Percentiles rank a stretch among this genome's conserved stretches.
Evolutionary conservation across 176 grass and related monocot species (phyloP).

Genomic region (Eragrostis nindensis): DNA sequence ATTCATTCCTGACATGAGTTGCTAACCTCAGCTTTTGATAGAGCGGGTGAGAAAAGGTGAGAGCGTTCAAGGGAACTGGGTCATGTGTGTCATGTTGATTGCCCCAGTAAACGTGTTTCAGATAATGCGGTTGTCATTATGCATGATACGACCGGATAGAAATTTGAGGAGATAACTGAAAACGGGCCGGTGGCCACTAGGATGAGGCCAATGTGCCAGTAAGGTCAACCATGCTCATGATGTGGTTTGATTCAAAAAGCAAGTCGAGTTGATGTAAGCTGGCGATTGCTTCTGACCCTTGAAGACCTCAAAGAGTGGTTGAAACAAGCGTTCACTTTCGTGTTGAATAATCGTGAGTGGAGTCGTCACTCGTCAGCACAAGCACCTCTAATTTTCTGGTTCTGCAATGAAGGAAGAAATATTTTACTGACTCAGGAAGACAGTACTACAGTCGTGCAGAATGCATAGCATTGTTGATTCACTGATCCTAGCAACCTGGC

Average conservation of each 20-base stretch:
- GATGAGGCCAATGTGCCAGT: conserved; percentile 6
- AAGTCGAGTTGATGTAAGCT: not conserved
- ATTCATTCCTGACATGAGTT: not conserved
- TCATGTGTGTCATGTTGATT: not conserved
- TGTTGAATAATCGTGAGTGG: not conserved
- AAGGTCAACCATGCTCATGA: conserved; percentile 38
- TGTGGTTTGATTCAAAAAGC: not conserved
- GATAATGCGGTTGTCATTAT: not conserved
- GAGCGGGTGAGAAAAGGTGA: not conserved
- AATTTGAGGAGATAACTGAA: conserved; percentile 13
- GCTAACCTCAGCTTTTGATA: not conserved
- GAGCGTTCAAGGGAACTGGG: not conserved
- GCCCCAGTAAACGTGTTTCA: not conserved
- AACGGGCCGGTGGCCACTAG: conserved; percentile 20
- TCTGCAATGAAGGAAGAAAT: too few species aligned
- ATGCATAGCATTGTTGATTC: not conserved
- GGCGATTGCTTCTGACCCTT: conserved; percentile 20
- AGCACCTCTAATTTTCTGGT: not conserved
- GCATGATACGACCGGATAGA: conserved; percentile 13
- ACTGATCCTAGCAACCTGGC: not conserved
- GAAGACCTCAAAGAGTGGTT: not conserved
- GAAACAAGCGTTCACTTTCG: not conserved
- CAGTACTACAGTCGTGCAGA: too few species aligned
- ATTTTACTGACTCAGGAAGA: too few species aligned
- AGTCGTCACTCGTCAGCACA: not conserved